These are phyloP conservation scores for Dissophora ornata DNA, from an alignment of 192 early-diverging fungal genomes.

Conservation along the genomic window DNA sequence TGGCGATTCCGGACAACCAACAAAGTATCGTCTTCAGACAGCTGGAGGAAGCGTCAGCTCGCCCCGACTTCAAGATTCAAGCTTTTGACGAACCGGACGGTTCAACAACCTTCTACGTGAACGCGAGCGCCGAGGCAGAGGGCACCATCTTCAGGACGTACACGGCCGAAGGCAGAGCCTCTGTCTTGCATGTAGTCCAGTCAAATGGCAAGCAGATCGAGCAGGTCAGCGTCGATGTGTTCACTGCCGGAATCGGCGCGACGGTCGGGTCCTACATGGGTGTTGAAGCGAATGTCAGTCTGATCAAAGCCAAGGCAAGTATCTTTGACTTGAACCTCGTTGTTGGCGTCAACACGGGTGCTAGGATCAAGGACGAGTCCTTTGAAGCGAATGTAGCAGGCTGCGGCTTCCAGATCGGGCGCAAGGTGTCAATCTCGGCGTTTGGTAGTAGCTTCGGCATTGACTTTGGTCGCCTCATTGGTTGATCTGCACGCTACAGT, in stretches of 20 bases:
- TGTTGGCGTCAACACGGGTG: background rate
- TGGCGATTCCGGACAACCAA: background rate
- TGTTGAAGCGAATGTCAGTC: background rate
- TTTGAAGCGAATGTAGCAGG: background rate
- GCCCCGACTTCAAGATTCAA: background rate
- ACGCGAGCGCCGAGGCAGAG: background rate
- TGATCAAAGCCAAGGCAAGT: slow-evolving; percentile 3
- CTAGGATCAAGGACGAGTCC: background rate
- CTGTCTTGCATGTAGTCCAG: background rate
- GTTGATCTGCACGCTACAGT: background rate
- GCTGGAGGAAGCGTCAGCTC: background rate
- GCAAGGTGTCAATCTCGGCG: slow-evolving; percentile 5
- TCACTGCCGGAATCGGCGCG: background rate
- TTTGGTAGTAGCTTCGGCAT: slow-evolving; percentile 8
- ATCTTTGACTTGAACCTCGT: slow-evolving; percentile 2
- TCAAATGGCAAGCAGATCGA: slow-evolving; percentile 5
- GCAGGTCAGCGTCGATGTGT: slow-evolving; percentile 7
- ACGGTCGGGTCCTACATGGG: background rate
- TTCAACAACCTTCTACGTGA: background rate
- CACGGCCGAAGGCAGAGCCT: background rate
- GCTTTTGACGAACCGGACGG: background rate
- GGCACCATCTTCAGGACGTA: background rate
- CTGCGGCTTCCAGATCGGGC: slow-evolving; percentile 7
- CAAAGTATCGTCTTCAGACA: background rate
- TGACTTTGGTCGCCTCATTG: slow-evolving; percentile 1